Evolutionary conservation across 1,284 basidiomycete species (phyloP), one percentile per base, ranked within the genome.

Genomic region (Leccinum pachyderme): DNA sequence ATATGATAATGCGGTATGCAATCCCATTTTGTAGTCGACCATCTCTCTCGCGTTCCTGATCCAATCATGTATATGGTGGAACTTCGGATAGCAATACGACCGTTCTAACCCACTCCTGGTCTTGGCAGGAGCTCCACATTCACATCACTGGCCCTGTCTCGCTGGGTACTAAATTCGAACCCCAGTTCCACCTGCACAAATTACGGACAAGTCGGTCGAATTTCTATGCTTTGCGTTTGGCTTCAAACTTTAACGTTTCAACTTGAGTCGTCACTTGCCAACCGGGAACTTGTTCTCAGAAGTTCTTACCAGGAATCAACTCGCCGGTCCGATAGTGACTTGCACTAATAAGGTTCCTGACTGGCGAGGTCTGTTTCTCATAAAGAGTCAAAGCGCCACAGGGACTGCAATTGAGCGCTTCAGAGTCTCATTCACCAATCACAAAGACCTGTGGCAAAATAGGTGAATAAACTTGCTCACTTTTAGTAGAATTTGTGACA

Each of bases 21-120:
- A 18, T 5, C n/a, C n/a, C 35, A 8, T 9, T 13, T n/a, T 37
- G n/a, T 4, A 18, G 33, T 35, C 9, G n/a, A 37, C 5, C 35
- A 7, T 18, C 35, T 9, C 35, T 37, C 35, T 37, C 8, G 35
- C 6, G 28, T 28, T 28, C 28, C 28, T 28, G 28, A 28, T 28
- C 28, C 18, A 37, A 37, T 37, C 35, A 18, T 37, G n/a, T 0
- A 11, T 15, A n/a, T 37, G n/a, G n/a, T 39, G 37, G 18, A 39
- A 11, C 5, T 18, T 39, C 37, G 12, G 18, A 39, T 39, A 6
- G 18, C n/a, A 39, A 39, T n/a, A 31, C 29, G 9, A 31, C 9
- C 29, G 88, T 59, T 79, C 79, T 0, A 85, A 82, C 29, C 29
- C n/a, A 39, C 11, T 39, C 13, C 32, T 15, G 32, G 15, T 33